Base-by-base conservation (phyloP, 108 stramenopile species). In the Cylindrotheca fusiformis region DNA sequence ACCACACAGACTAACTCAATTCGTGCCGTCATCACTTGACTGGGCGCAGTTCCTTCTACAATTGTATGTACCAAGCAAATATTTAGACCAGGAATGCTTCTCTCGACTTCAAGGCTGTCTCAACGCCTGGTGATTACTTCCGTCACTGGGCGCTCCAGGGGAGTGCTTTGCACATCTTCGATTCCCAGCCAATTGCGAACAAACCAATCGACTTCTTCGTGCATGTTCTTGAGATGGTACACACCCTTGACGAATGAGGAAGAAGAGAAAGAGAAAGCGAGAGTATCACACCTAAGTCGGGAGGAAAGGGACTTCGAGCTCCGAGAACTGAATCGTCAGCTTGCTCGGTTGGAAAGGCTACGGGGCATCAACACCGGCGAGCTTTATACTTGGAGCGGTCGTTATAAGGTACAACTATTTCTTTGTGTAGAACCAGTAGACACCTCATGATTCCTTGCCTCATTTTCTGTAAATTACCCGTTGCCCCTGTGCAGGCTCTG, bases 281-380 rank as follows among this genome's bases (percentile, higher is more conserved):
- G 93, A 10, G 86, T 91, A 3, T 69, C 58, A 3, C 59, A 71
- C n/a, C 76, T 94, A 2, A 64, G 84, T 30, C 64, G 63, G 8
- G 83, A 84, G 60, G 71, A 85, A 56, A 85, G 83, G 51, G 90
- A 94, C 49, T 60, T 77, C 48, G 93, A 94, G 59, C 74, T 94
- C 3, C 85, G 90, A 20, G 36, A 76, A 32, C 69, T 90, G 6
- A 90, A 94, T 75, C 60, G 80, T 21, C 74, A 94, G 58, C 65
- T 94, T 45, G 76, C 88, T 1, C 68, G 75, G 18, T 55, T 94
- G 27, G 79, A 94, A 48, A 81, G 78, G 52, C 65, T 89, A 8
- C 71, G 86, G 23, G 86, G 75, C 8, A 94, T 94, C 55, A 91
- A 94, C 71, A 94, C 90, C 6, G 93, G 93, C 21, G 93, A 94